Evolutionary conservation across 306 rosid species (phyloP).

Genomic region (Acacia acuminata): DNA sequence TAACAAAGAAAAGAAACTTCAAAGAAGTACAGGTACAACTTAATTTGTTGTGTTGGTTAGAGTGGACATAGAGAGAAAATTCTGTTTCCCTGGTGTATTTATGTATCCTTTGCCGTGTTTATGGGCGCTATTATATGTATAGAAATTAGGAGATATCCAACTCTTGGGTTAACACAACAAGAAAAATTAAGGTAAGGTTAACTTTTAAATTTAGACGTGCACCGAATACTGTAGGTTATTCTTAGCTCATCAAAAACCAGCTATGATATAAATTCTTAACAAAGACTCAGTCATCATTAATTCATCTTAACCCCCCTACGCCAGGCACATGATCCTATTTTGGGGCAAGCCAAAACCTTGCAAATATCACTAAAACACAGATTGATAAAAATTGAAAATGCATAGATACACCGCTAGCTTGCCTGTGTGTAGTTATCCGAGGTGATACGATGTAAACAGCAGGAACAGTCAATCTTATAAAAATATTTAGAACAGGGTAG

Average conservation of each 20-base stretch:
- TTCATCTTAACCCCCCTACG: slow-evolving; percentile 12
- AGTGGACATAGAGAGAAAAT: background rate
- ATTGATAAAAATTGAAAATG: slow-evolving; percentile 3
- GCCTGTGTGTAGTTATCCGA: background rate
- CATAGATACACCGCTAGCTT: background rate
- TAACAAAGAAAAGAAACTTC: slow-evolving; percentile 13
- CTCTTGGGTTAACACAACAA: background rate
- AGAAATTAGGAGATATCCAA: background rate
- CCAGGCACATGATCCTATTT: background rate
- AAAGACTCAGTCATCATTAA: slow-evolving; percentile 13
- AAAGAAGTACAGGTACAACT: slow-evolving; percentile 8
- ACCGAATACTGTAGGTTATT: slow-evolving; percentile 17
- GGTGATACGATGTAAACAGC: background rate
- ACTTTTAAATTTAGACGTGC: slow-evolving; percentile 7
- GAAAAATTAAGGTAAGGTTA: background rate
- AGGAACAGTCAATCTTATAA: background rate
- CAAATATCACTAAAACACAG: slow-evolving; percentile 10
- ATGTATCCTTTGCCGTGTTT: background rate
- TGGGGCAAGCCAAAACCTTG: slow-evolving; percentile 2
- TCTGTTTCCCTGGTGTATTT: background rate
- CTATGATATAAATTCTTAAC: slow-evolving; percentile 15
- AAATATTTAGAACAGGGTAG: background rate
- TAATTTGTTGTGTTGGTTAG: slow-evolving; percentile 7
- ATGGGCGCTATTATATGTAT: background rate
- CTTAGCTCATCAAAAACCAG: slow-evolving; percentile 19